phyloP scores from a whole-genome alignment of 1,284 basidiomycete species.

The Trichosporon sp. region DNA sequence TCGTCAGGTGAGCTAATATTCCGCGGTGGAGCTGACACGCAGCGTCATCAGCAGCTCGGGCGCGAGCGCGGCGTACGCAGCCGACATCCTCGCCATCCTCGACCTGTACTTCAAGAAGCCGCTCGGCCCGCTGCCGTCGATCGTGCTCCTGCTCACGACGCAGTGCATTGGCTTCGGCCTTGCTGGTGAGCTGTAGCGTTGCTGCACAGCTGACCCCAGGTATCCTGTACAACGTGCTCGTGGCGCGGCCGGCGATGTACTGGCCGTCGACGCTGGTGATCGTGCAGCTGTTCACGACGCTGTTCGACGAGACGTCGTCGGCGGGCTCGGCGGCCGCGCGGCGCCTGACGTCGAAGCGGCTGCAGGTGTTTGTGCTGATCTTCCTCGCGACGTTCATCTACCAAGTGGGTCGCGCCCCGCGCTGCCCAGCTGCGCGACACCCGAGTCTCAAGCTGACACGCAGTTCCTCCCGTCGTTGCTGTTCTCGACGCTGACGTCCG shows the following conservation, averaged over 20 bases:
- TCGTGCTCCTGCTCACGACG: slow-evolving; percentile 56
- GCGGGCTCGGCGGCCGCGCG: slow-evolving; percentile 22
- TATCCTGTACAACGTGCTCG: slow-evolving; percentile 48
- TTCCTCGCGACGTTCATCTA: slow-evolving; percentile 51
- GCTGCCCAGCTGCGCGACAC: neutral
- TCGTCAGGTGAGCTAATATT: slow-evolving; percentile 36
- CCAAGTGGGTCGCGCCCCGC: slow-evolving; percentile 20
- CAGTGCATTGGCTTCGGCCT: slow-evolving; percentile 57
- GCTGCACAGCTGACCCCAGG: slow-evolving; percentile 22
- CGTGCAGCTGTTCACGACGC: slow-evolving; percentile 54
- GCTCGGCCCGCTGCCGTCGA: slow-evolving; percentile 46
- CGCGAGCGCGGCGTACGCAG: slow-evolving; percentile 49
- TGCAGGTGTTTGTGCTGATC: slow-evolving; percentile 51
- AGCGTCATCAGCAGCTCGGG: slow-evolving; percentile 54
- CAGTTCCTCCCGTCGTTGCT: slow-evolving; percentile 53
- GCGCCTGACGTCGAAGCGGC: slow-evolving; percentile 43
- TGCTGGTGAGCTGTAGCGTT: slow-evolving; percentile 42
- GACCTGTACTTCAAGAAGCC: slow-evolving; percentile 50
- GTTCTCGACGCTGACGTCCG: slow-evolving; percentile 53
- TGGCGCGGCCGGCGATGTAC: slow-evolving; percentile 46
- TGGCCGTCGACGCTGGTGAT: slow-evolving; percentile 54
- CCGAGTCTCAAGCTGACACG: slow-evolving; percentile 16
- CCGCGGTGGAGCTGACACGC: slow-evolving; percentile 13
- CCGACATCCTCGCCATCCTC: slow-evolving; percentile 52
- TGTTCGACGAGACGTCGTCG: slow-evolving; percentile 41